phyloP scores from a whole-genome alignment of 2,329 filamentous ascomycete genomes.

The Plenodomus lindquistii region DNA sequence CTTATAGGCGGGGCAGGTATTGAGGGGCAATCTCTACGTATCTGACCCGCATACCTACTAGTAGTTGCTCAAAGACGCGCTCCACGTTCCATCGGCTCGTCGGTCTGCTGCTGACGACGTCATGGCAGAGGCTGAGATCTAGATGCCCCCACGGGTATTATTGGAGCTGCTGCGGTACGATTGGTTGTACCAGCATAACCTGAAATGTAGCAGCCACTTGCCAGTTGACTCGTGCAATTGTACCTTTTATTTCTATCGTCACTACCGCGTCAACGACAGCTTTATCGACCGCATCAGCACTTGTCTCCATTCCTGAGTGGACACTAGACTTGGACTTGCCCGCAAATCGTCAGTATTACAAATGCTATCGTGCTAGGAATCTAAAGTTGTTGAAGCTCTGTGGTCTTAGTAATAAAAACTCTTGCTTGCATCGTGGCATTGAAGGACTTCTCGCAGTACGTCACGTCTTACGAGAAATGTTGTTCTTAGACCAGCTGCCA shows the following conservation, averaged over 20 bases:
- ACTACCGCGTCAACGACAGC: slow-evolving; percentile 29
- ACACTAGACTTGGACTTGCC: neutral
- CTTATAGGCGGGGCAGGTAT: slow-evolving; percentile 15
- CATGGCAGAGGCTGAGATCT: slow-evolving; percentile 26
- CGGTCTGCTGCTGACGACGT: slow-evolving; percentile 39
- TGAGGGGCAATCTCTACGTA: slow-evolving; percentile 31
- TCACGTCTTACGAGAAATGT: neutral
- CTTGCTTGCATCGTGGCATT: neutral
- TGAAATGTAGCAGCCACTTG: neutral
- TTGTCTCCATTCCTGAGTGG: neutral
- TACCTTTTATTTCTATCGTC: slow-evolving; percentile 20
- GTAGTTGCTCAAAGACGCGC: slow-evolving; percentile 11
- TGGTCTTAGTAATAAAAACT: neutral
- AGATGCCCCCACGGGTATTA: slow-evolving; percentile 3
- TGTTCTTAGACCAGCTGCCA: neutral
- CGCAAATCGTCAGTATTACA: neutral
- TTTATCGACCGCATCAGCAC: slow-evolving; percentile 2
- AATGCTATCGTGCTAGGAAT: neutral
- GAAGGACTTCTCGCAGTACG: neutral
- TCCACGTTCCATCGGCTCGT: slow-evolving; percentile 27
- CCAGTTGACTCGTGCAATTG: slow-evolving; percentile 1
- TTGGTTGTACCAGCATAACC: neutral
- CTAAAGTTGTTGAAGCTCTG: neutral
- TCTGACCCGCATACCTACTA: no score
- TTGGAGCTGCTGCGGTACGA: slow-evolving; percentile 1